Percentiles rank a stretch among this genome's conserved stretches.
Conservation (phyloP, 768 basidiomycete species). For the Mycena capillaripes region DNA sequence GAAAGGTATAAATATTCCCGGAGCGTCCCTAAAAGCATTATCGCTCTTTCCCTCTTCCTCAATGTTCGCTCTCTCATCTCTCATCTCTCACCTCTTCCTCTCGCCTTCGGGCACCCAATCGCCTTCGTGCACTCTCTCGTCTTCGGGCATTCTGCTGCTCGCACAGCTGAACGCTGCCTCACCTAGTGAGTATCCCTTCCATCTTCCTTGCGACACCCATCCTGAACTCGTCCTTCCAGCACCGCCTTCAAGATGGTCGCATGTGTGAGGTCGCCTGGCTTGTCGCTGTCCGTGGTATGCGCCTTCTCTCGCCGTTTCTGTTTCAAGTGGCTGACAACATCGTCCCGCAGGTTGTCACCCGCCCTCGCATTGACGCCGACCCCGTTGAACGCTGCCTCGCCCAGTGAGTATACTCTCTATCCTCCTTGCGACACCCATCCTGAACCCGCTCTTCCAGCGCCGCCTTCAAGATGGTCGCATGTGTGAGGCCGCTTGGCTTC, state of each 20-base stretch:
- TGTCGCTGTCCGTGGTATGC: background rate
- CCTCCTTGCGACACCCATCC: background rate
- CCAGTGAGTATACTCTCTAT: background rate
- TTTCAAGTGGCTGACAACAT: background rate
- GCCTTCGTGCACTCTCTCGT: no score
- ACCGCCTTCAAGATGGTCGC: background rate
- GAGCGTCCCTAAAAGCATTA: no score
- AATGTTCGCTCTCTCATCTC: no score
- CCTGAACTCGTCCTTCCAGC: background rate
- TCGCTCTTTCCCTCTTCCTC: no score
- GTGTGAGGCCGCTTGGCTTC: background rate
- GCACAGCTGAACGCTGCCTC: no score
- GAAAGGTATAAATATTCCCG: no score
- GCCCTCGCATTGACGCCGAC: background rate
- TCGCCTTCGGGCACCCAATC: no score
- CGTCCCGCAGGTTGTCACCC: background rate
- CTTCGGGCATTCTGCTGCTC: no score
- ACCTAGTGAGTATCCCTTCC: background rate
- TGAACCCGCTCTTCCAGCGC: background rate
- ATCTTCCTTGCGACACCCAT: background rate
- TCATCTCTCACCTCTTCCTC: no score
- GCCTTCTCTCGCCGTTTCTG: no score
- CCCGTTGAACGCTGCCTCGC: background rate
- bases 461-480: background rate
- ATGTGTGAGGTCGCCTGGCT: background rate